Percentiles rank a stretch among this genome's conserved stretches.
Conservation (phyloP, 306 rosid genomes). For the Gynostemma pentaphyllum region DNA sequence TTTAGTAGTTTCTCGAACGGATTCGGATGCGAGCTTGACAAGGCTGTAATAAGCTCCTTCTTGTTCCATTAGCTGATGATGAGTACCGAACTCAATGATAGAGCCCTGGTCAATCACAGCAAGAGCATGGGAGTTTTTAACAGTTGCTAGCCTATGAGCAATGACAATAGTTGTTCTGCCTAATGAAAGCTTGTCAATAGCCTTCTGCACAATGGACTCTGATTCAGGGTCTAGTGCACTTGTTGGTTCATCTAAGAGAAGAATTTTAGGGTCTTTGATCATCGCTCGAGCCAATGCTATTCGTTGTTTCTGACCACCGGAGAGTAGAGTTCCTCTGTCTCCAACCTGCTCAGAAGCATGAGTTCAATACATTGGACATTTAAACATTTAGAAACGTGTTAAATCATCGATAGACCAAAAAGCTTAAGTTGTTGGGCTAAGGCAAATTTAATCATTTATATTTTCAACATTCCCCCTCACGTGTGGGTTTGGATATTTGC, state of each 20-base stretch:
- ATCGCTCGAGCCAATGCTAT: slow-evolving; percentile 85
- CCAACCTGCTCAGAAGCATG: slow-evolving; percentile 48
- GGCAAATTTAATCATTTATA: no score
- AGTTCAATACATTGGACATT: not conserved
- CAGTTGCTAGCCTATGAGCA: slow-evolving; percentile 83
- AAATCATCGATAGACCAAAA: no score
- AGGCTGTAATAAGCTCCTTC: slow-evolving; percentile 61
- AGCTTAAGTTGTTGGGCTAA: no score
- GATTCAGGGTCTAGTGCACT: slow-evolving; percentile 86
- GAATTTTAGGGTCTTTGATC: slow-evolving; percentile 70
- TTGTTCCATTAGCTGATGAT: slow-evolving; percentile 57
- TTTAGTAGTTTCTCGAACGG: slow-evolving; percentile 24
- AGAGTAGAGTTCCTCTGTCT: slow-evolving; percentile 67
- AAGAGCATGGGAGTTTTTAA: slow-evolving; percentile 52
- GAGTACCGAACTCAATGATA: slow-evolving; percentile 64
- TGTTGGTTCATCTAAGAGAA: slow-evolving; percentile 88
- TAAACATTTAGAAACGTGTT: not conserved
- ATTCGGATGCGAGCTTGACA: slow-evolving; percentile 63
- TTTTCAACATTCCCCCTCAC: no score
- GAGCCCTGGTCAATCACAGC: slow-evolving; percentile 69
- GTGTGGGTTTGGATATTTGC: no score
- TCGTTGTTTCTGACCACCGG: slow-evolving; percentile 94
- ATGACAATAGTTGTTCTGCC: slow-evolving; percentile 74
- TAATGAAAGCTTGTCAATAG: slow-evolving; percentile 67
- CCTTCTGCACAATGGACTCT: slow-evolving; percentile 57